These are phyloP conservation scores for Eragrostis tef DNA, from an alignment of 202 grass and related monocot genomes.

Conservation along the genomic window DNA sequence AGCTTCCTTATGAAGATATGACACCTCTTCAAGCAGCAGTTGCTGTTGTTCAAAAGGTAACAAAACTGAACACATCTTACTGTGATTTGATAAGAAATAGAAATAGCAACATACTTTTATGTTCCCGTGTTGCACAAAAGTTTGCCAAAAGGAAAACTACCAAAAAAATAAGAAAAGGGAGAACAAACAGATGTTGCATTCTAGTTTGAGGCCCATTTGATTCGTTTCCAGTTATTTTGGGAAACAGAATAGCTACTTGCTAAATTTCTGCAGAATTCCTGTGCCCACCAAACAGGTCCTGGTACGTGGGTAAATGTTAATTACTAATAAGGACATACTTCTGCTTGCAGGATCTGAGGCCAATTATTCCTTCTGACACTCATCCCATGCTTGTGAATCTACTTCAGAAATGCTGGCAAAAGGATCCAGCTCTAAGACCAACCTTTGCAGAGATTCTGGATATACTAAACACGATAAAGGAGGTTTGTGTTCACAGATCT, in stretches of 20 bases:
- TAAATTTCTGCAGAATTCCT: not conserved
- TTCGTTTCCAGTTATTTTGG: not conserved
- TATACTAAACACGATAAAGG: constrained; percentile 57
- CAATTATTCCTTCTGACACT: constrained; percentile 60
- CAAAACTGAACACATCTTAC: not conserved
- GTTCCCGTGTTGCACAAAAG: not conserved
- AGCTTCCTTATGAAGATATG: constrained; percentile 90
- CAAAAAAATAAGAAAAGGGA: not conserved
- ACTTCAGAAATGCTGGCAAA: constrained; percentile 74
- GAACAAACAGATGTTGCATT: not conserved
- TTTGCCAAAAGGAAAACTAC: not conserved
- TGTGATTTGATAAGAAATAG: not conserved
- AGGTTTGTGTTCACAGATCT: constrained; percentile 43
- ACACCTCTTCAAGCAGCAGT: constrained; percentile 92
- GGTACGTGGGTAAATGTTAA: not conserved
- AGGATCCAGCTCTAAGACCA: constrained; percentile 71
- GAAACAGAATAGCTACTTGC: not conserved
- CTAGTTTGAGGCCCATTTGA: not conserved
- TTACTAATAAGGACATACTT: not conserved
- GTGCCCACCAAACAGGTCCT: not conserved
- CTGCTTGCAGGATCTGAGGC: constrained; percentile 70
- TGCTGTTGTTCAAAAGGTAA: constrained; percentile 90
- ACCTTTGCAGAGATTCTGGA: constrained; percentile 71
- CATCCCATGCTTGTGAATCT: constrained; percentile 66
- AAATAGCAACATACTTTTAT: not conserved